A percentile compares a stretch with the other conserved stretches of the same genome.
Evolutionary conservation across 257 asterid species (phyloP).

Genomic region (Solanum piurae): DNA sequence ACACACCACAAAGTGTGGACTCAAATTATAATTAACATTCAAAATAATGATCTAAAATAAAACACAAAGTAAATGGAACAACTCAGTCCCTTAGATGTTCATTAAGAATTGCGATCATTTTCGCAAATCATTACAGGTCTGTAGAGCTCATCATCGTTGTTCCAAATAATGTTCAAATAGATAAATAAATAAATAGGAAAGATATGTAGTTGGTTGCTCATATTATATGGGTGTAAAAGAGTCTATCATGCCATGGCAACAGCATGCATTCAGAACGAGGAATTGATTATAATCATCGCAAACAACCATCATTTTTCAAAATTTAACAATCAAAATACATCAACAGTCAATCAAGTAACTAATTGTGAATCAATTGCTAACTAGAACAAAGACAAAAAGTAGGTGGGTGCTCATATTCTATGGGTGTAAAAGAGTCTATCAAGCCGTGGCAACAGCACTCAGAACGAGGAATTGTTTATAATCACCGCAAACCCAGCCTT

Average conservation of each 20-base stretch:
- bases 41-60: neutral
- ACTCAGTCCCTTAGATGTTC: neutral
- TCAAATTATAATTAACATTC: neutral
- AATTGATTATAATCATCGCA: slow-evolving; percentile 63
- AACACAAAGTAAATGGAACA: neutral
- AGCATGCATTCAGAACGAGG: slow-evolving; percentile 66
- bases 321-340: neutral
- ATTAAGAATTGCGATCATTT: neutral
- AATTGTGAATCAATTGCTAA: neutral
- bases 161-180: neutral
- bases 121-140: neutral
- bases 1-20: neutral
- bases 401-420: slow-evolving; percentile 64
- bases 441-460: slow-evolving; percentile 50
- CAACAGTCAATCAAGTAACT: neutral
- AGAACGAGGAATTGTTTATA: slow-evolving; percentile 68
- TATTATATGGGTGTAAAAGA: slow-evolving; percentile 72
- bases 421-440: slow-evolving; percentile 70
- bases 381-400: neutral
- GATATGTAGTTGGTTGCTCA: slow-evolving; percentile 29
- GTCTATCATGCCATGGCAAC: slow-evolving; percentile 57
- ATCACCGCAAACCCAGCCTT: slow-evolving; percentile 36
- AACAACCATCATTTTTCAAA: neutral
- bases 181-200: too few relatives aligned
- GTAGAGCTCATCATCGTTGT: neutral